phyloP scores from a whole-genome alignment of 129 eudicot species.

The Flaveria bidentis region DNA sequence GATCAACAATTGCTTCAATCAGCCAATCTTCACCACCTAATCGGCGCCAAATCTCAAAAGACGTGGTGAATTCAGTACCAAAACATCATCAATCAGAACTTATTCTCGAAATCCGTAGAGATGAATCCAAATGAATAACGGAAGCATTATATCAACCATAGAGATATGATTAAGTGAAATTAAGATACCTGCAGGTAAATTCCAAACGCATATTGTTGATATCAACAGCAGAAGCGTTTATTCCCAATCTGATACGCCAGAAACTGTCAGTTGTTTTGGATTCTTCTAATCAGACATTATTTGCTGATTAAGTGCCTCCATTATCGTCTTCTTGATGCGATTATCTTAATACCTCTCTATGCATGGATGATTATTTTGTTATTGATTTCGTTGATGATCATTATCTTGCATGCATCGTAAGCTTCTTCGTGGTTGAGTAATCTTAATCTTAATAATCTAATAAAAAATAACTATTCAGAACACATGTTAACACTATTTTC shows the following conservation, averaged over 20 bases:
- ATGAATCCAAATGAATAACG: slow-evolving; percentile 24
- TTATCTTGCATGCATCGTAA: too few relatives aligned
- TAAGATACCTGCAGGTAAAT: neutral
- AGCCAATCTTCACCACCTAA: neutral
- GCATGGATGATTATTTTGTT: neutral
- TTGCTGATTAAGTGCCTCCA: neutral
- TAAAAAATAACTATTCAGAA: too few relatives aligned
- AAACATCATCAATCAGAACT: neutral
- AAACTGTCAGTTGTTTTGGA: neutral
- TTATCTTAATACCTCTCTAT: neutral
- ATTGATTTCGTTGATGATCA: too few relatives aligned
- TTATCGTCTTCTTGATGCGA: neutral
- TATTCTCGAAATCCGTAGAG: neutral
- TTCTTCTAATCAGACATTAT: slow-evolving; percentile 14
- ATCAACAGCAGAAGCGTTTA: neutral
- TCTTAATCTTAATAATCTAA: too few relatives aligned
- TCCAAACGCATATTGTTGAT: slow-evolving; percentile 2
- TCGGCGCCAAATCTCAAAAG: neutral
- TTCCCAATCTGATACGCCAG: slow-evolving; percentile 12
- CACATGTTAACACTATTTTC: too few relatives aligned
- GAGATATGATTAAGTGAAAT: neutral
- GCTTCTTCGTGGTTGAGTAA: too few relatives aligned
- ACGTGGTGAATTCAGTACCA: neutral
- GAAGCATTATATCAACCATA: neutral
- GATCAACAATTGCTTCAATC: neutral